phyloP scores from a whole-genome alignment of 805 yeast species.

The Wickerhamiella siamensis region DNA sequence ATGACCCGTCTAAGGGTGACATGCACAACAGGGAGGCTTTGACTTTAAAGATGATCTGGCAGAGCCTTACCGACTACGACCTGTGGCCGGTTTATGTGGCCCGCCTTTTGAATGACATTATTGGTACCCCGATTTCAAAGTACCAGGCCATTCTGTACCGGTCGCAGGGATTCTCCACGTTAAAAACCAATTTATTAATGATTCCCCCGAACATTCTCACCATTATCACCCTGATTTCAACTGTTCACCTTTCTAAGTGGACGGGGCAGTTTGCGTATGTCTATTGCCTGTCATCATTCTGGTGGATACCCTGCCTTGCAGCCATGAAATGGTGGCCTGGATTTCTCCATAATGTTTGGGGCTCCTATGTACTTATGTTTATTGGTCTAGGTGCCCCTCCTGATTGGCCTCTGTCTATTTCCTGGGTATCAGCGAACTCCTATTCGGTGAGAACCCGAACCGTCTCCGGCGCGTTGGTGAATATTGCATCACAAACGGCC shows the following conservation, averaged over 20 bases:
- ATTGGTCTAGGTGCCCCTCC: slow-evolving; percentile 21
- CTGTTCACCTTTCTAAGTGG: slow-evolving; percentile 7
- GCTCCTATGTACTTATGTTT: slow-evolving; percentile 20
- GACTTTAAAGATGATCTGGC: slow-evolving; percentile 28
- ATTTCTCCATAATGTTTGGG: slow-evolving; percentile 19
- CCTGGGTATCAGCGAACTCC: slow-evolving; percentile 48
- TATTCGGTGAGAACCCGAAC: slow-evolving; percentile 51
- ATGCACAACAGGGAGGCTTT: slow-evolving; percentile 49
- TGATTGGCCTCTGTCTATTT: slow-evolving; percentile 13
- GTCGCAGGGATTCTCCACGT: slow-evolving; percentile 36
- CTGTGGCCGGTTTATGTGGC: slow-evolving; percentile 41
- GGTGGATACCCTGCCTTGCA: slow-evolving; percentile 12
- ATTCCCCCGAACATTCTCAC: slow-evolving; percentile 32
- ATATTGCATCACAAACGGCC: slow-evolving; percentile 49
- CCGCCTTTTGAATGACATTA: slow-evolving; percentile 33
- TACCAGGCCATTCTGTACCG: slow-evolving; percentile 39
- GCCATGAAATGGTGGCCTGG: slow-evolving; percentile 19
- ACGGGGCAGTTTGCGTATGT: slow-evolving; percentile 9
- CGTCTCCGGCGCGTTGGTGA: slow-evolving; percentile 49
- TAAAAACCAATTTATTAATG: slow-evolving; percentile 36
- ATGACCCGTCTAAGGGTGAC: slow-evolving; percentile 51
- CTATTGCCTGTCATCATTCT: slow-evolving; percentile 10
- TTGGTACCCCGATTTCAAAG: slow-evolving; percentile 25
- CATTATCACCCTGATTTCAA: slow-evolving; percentile 17
- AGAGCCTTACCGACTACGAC: slow-evolving; percentile 35